These are phyloP conservation scores for Glycine soja DNA, from an alignment of 306 rosid species.

Conservation along the genomic window DNA sequence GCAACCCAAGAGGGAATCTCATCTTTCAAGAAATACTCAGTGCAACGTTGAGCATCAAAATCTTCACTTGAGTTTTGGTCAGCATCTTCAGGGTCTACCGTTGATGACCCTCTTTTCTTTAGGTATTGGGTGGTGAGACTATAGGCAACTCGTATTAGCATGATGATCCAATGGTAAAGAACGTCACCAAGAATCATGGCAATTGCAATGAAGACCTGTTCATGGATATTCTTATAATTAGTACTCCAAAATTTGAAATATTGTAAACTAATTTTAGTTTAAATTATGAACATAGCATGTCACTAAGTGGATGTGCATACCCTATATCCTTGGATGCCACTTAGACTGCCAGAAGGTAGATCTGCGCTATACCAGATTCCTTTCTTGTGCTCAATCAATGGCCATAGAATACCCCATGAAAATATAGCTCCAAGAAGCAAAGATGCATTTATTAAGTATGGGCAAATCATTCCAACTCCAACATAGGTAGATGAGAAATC, in stretches of 20 bases:
- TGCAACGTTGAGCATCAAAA: slow-evolving; percentile 54
- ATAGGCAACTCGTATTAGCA: slow-evolving; percentile 54
- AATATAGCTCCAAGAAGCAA: slow-evolving; percentile 71
- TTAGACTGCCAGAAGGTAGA: slow-evolving; percentile 53
- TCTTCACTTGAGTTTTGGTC: background rate
- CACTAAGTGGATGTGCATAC: slow-evolving; percentile 38
- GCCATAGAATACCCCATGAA: slow-evolving; percentile 85
- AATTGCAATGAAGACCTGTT: slow-evolving; percentile 71
- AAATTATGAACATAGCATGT: too few relatives aligned
- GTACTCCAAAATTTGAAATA: background rate
- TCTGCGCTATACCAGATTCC: slow-evolving; percentile 71
- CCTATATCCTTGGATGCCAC: slow-evolving; percentile 81
- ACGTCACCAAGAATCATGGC: slow-evolving; percentile 85
- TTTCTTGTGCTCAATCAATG: slow-evolving; percentile 64
- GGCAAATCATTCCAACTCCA: slow-evolving; percentile 84
- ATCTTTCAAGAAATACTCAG: slow-evolving; percentile 62
- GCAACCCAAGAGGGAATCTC: slow-evolving; percentile 68
- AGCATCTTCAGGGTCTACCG: background rate
- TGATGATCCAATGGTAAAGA: slow-evolving; percentile 66
- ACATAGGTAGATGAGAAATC: slow-evolving; percentile 78
- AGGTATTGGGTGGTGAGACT: slow-evolving; percentile 45
- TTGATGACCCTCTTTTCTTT: background rate
- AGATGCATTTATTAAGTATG: slow-evolving; percentile 66
- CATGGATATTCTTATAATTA: background rate
- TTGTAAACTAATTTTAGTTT: too few relatives aligned